A percentile compares a stretch with the other conserved stretches of the same genome.
phyloP scores from a whole-genome alignment of 345 rosid genomes.

The Rhodomyrtus tomentosa region DNA sequence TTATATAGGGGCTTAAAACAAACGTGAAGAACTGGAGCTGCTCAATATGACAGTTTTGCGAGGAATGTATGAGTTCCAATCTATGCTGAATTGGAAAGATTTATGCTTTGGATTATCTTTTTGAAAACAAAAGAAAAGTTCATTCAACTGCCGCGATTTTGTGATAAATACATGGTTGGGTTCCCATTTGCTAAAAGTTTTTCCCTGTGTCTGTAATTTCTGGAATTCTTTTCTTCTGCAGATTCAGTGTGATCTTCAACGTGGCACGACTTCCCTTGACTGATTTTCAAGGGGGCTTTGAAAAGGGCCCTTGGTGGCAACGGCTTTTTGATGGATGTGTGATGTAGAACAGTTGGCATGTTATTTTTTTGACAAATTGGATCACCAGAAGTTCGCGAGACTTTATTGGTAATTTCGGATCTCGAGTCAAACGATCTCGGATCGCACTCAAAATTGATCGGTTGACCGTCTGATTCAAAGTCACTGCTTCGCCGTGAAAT shows the following conservation, averaged over 20 bases:
- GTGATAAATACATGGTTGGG: not conserved
- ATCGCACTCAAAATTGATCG: too few relatives aligned
- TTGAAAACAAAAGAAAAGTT: not conserved
- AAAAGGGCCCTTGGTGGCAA: slow-evolving; percentile 94
- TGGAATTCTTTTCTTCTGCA: slow-evolving; percentile 3
- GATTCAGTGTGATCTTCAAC: slow-evolving; percentile 83
- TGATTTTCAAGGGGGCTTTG: slow-evolving; percentile 86
- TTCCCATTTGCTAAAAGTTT: not conserved
- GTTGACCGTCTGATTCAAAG: too few relatives aligned
- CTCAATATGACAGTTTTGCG: not conserved
- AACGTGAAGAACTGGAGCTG: not conserved
- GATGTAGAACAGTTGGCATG: too few relatives aligned
- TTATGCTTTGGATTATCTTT: not conserved
- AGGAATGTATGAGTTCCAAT: not conserved
- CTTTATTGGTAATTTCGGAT: too few relatives aligned
- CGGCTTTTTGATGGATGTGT: slow-evolving; percentile 68
- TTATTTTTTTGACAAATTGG: too few relatives aligned
- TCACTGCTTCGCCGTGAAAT: too few relatives aligned
- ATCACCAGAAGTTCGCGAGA: too few relatives aligned
- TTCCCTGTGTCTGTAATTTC: not conserved
- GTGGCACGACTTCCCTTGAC: slow-evolving; percentile 63
- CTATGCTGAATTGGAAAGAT: not conserved
- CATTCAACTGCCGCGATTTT: not conserved
- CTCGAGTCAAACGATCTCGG: too few relatives aligned
- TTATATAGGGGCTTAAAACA: not conserved